Base-by-base conservation (phyloP, 257 asterid genomes). In the Nicotiana paniculata region DNA sequence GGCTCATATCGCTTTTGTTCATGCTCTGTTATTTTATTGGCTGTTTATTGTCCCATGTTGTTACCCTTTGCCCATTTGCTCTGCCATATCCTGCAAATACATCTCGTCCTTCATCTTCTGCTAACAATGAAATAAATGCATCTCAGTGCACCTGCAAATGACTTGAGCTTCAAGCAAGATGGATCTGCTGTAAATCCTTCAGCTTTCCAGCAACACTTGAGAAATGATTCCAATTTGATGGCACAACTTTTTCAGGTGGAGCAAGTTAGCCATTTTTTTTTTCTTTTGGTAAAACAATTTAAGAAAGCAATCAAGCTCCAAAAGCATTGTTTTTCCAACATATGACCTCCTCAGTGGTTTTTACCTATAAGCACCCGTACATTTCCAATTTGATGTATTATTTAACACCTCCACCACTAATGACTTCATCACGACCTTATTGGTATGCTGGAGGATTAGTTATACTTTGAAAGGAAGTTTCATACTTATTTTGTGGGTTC, bases 151-250 rank as follows among this genome's bases (percentile, higher is more conserved):
- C 86, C 94, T 67, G 80, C 83, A 30, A 89, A 67, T 63, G 85
- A 84, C 43, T 79, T 85, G 84, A 93, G 96, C 59, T 87, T 93
- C 90, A 94, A 93, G 86, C 92, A 93, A 5, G 99, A 96, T 86
- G 99, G 99, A 76, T 93, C 99, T 21, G 99, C 99, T 69, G 93
- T 87, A 76, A 90, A 96, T 77, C 97, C 99, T 57, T 86, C 97
- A 48, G 97, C 98, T 63, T 93, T 94, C 90, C 99, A 96, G 88
- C 97, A 92, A 89, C 97, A 93, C 82, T 32, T 96, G 70, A 93
- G 98, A 62, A 88, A 88, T 55, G 98, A 94, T 88, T 88, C 99
- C 80, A 90, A 92, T 90, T 30, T 90, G 85, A 94, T 96, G 97
- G 92, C 94, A 79, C 98, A 90, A 65, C 90, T 96, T 66, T 92